Evolutionary conservation across 2,329 filamentous ascomycete species (phyloP).

Genomic region (Hymenoscyphus linearis): DNA sequence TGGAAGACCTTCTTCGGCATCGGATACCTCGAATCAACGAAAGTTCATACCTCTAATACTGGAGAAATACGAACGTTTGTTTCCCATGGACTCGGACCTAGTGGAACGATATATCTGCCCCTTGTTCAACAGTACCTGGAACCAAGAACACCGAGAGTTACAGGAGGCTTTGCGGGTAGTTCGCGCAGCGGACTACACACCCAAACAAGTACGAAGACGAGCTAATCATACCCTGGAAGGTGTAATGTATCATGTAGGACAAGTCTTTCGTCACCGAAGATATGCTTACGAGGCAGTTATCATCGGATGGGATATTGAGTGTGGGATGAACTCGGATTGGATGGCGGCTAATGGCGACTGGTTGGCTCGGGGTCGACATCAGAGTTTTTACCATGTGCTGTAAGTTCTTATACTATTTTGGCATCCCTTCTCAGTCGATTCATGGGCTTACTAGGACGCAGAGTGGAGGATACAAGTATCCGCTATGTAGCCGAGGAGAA

Average conservation of each 20-base stretch:
- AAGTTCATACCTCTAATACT: constrained; percentile 34
- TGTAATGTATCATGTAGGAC: constrained; percentile 68
- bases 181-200: constrained; percentile 49
- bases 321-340: constrained; percentile 52
- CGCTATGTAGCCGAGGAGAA: constrained; percentile 80
- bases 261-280: constrained; percentile 76
- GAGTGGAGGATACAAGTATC: constrained; percentile 61
- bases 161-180: constrained; percentile 50
- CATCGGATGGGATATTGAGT: constrained; percentile 70
- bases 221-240: constrained; percentile 23
- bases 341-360: constrained; percentile 57
- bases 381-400: constrained; percentile 84
- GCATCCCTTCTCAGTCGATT: constrained; percentile 5
- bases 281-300: constrained; percentile 79
- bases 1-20: constrained; percentile 19
- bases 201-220: constrained; percentile 40
- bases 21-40: constrained; percentile 21
- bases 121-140: constrained; percentile 30
- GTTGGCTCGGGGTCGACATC: constrained; percentile 52
- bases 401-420: constrained; percentile 56
- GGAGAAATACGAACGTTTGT: constrained; percentile 33
- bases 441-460: constrained; percentile 30
- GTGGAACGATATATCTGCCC: constrained; percentile 34
- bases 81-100: constrained; percentile 35
- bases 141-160: constrained; percentile 34